These are phyloP conservation scores for Stylosanthes scabra DNA, from an alignment of 331 rosid genomes.

Conservation along the genomic window DNA sequence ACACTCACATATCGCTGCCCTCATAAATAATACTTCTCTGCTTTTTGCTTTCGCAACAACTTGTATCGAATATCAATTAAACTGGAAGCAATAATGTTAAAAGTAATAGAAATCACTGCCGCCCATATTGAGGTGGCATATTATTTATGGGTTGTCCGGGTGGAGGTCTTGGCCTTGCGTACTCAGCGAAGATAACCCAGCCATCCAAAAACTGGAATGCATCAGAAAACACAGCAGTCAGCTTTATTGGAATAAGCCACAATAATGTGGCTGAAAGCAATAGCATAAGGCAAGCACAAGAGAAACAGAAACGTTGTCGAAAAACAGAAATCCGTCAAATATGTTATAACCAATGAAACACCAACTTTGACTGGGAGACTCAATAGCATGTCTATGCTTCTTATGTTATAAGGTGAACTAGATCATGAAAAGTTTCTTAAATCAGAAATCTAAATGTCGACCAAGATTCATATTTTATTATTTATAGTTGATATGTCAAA, in stretches of 20 bases:
- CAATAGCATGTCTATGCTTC: no score
- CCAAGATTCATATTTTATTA: background rate
- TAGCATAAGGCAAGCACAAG: slow-evolving; percentile 3
- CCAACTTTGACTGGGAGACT: no score
- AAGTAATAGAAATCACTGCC: slow-evolving; percentile 42
- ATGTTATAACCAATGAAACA: background rate
- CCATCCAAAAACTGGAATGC: slow-evolving; percentile 85
- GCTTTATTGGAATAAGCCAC: slow-evolving; percentile 4
- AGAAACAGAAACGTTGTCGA: background rate
- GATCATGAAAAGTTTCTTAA: slow-evolving; percentile 13
- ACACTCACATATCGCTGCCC: slow-evolving; percentile 26
- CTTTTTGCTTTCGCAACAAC: slow-evolving; percentile 21
- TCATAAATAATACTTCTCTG: slow-evolving; percentile 23
- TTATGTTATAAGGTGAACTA: background rate
- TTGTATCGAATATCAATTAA: slow-evolving; percentile 22
- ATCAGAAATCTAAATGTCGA: background rate
- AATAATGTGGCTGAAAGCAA: slow-evolving; percentile 10
- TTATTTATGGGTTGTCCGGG: slow-evolving; percentile 48
- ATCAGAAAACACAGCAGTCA: slow-evolving; percentile 26
- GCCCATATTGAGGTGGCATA: slow-evolving; percentile 47
- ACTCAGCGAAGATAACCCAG: slow-evolving; percentile 99
- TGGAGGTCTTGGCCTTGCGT: slow-evolving; percentile 86
- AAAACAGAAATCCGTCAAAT: background rate
- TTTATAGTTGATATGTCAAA: slow-evolving; percentile 20
- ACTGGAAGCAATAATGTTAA: slow-evolving; percentile 32